Base-by-base conservation (phyloP, 768 basidiomycete species). In the Boletus patriciae region DNA sequence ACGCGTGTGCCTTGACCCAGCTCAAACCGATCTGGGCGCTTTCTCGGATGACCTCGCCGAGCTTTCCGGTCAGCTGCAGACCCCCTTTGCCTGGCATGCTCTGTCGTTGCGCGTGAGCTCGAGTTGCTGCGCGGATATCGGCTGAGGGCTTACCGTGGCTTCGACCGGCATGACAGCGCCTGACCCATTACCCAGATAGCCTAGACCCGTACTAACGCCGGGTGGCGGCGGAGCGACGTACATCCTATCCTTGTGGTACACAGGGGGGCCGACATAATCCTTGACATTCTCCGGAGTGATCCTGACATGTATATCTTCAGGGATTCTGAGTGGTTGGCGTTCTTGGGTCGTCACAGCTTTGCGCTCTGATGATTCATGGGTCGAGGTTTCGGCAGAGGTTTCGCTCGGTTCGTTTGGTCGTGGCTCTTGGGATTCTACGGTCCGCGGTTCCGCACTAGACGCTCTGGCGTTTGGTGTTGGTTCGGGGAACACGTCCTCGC, bases 81-180 rank as follows among this genome's bases (percentile, higher is more conserved):
- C 80, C 81, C 13, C 96, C 96, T 70, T 96, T 96, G 3, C 97
- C 97, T 25, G 96, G 95, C 94, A 97, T 98, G 49, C 86, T 86
- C 93, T 94, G 70, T 23, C 8, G 3, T 12, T 11, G 11, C 16
- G 4, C 7, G 38, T 59, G 13, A 58, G 52, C 31, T 41, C 37
- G n/a, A 11, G 13, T 40, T 23, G 16, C 8, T 10, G 19, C n/a
- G 6, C 16, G 15, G 12, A 48, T 34, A 43, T 18, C 27, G 13
- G 18, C 5, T 40, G 46, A 34, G 8, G 18, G 80, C 86, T 65
- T 58, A 94, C 94, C 65, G 89, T 89, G 38, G 90, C 93, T 75
- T 99, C 97, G 29, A 99, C 86, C 19, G 95, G 95, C 94, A 98
- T 96, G 42, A 98, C 92, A 6, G 93, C 90, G 25, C 97, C 97